Percentiles rank a stretch among this genome's conserved stretches.
phyloP scores from a whole-genome alignment of 1,284 basidiomycete genomes.

The Cryptococcus depauperatus region DNA sequence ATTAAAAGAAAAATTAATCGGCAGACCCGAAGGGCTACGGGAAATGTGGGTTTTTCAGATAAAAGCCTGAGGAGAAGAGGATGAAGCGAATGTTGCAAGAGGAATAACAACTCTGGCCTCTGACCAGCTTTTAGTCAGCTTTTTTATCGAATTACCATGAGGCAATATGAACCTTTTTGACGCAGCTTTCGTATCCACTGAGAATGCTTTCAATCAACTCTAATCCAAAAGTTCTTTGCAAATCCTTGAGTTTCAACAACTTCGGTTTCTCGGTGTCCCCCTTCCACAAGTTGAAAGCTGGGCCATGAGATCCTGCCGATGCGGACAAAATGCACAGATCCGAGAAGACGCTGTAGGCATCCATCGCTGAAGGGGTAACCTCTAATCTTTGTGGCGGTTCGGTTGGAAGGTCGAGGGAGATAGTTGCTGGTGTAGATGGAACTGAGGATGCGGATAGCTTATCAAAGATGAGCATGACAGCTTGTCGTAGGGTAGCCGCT shows the following conservation, averaged over 20 bases:
- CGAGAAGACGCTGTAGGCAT: conserved; percentile 81
- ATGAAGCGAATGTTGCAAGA: conserved; percentile 79
- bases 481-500: conserved; percentile 87
- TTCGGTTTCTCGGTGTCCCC: conserved; percentile 58
- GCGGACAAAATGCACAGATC: conserved; percentile 79
- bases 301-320: conserved; percentile 8
- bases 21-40: conserved; percentile 79
- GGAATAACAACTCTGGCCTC: conserved; percentile 74
- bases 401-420: conserved; percentile 47
- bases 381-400: conserved; percentile 48
- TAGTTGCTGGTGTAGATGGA: conserved; percentile 3
- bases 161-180: conserved; percentile 57
- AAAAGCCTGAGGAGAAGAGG: conserved; percentile 78
- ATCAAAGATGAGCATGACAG: conserved; percentile 97
- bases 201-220: conserved; percentile 95
- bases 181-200: conserved; percentile 84
- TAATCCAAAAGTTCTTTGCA: conserved; percentile 88
- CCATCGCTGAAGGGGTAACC: conserved; percentile 70
- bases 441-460: conserved; percentile 53
- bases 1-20: conserved; percentile 87
- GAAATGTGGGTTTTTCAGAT: conserved; percentile 76
- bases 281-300: conserved; percentile 27
- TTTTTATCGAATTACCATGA: background rate
- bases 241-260: conserved; percentile 72
- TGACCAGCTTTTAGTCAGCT: conserved; percentile 30